A percentile compares a stretch with the other conserved stretches of the same genome.
Evolutionary conservation across 2,329 filamentous ascomycete species (phyloP).

Genomic region (Septoria petroselini): DNA sequence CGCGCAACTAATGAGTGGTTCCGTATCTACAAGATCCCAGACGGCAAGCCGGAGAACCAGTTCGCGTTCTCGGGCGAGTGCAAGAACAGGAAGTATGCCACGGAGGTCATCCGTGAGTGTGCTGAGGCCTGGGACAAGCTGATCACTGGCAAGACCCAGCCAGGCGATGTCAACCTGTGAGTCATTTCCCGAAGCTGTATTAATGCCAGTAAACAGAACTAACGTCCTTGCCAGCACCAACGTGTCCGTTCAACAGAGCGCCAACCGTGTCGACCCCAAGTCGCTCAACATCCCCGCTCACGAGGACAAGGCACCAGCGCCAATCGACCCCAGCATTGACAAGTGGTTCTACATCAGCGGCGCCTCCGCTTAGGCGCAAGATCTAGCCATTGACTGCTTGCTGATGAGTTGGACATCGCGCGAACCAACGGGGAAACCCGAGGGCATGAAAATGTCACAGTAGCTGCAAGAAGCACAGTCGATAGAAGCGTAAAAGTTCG

Average conservation of each 20-base stretch:
- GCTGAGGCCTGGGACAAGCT: conserved; percentile 96
- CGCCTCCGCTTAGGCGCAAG: conserved; percentile 53
- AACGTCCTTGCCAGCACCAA: conserved; percentile 62
- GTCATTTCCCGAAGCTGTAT: conserved; percentile 40
- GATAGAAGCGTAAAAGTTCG: no score
- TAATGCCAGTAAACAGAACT: background rate
- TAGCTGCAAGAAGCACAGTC: no score
- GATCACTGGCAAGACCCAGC: conserved; percentile 80
- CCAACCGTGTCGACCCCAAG: conserved; percentile 65
- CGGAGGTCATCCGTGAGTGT: conserved; percentile 93
- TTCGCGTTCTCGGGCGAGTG: conserved; percentile 99
- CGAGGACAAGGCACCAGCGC: conserved; percentile 77
- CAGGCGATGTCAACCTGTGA: conserved; percentile 78
- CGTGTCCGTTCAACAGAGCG: conserved; percentile 69
- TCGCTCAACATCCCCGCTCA: conserved; percentile 73
- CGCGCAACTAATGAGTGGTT: conserved; percentile 99
- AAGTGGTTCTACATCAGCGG: conserved; percentile 99
- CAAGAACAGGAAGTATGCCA: conserved; percentile 99
- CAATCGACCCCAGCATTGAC: conserved; percentile 95
- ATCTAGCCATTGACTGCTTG: background rate
- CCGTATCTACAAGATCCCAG: conserved; percentile 99
- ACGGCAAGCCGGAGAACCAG: conserved; percentile 99
- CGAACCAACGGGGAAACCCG: no score
- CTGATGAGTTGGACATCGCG: background rate
- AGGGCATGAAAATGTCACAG: background rate